phyloP scores from a whole-genome alignment of 2,329 filamentous ascomycete genomes.

The Dactylellina leptospora region DNA sequence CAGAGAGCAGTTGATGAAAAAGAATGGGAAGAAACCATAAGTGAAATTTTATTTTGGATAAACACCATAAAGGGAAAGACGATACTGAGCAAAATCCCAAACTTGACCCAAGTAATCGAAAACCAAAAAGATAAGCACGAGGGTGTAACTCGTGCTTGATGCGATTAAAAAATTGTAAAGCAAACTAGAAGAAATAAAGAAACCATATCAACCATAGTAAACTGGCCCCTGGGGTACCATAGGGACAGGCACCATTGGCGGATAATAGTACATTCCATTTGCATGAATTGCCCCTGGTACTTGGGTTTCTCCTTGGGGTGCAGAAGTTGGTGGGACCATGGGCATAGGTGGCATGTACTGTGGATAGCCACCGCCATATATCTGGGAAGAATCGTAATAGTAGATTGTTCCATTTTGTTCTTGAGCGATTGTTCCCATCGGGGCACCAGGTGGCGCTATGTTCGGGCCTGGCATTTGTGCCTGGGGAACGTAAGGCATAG shows the following conservation, averaged over 20 bases:
- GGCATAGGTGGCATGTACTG: slow-evolving; percentile 61
- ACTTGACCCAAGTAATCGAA: slow-evolving; percentile 6
- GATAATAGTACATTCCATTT: slow-evolving; percentile 73
- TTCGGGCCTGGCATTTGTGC: slow-evolving; percentile 60
- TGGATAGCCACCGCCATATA: slow-evolving; percentile 71
- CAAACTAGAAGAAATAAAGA: slow-evolving; percentile 1
- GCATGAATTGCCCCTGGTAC: slow-evolving; percentile 53
- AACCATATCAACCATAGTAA: slow-evolving; percentile 57
- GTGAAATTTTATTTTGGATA: slow-evolving; percentile 36
- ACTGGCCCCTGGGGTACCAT: slow-evolving; percentile 71
- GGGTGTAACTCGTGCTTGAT: slow-evolving; percentile 19
- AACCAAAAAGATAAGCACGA: slow-evolving; percentile 12
- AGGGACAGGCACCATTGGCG: slow-evolving; percentile 64
- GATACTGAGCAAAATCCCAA: slow-evolving; percentile 26
- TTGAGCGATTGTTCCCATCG: slow-evolving; percentile 70
- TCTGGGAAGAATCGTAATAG: slow-evolving; percentile 86
- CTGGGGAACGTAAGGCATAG: slow-evolving; percentile 58
- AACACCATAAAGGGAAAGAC: slow-evolving; percentile 44
- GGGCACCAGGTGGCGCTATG: slow-evolving; percentile 56
- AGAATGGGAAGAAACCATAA: slow-evolving; percentile 4
- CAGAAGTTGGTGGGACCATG: slow-evolving; percentile 70
- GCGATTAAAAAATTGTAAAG: slow-evolving; percentile 32
- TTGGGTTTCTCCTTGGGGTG: slow-evolving; percentile 63
- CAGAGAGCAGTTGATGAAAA: slow-evolving; percentile 23
- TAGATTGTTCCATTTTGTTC: slow-evolving; percentile 97